Conservation (phyloP, 140 eudicot genomes). For the Bidens hawaiensis region DNA sequence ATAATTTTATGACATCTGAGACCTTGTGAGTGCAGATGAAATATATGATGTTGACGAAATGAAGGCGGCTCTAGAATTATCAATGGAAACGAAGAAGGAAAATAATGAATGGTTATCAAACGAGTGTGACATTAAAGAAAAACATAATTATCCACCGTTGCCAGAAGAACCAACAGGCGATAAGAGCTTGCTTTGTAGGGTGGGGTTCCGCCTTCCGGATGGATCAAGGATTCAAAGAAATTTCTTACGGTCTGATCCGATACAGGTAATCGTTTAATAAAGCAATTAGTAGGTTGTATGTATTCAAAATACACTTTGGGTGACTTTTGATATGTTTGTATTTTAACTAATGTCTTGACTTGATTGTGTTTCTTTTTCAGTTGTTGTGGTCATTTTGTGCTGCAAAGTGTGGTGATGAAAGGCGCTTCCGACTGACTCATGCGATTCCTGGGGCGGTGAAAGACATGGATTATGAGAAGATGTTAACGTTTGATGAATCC, state of each 20-base stretch:
- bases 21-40: slow-evolving; percentile 36
- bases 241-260: slow-evolving; percentile 65
- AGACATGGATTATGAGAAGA: slow-evolving; percentile 47
- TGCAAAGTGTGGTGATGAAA: slow-evolving; percentile 48
- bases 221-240: slow-evolving; percentile 84
- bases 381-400: slow-evolving; percentile 87
- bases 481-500: slow-evolving; percentile 54
- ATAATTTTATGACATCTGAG: background rate
- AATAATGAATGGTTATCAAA: slow-evolving; percentile 20
- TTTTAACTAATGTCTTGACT: background rate
- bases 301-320: background rate
- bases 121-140: slow-evolving; percentile 23
- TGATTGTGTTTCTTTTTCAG: slow-evolving; percentile 34
- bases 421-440: slow-evolving; percentile 54
- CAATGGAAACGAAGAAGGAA: slow-evolving; percentile 51
- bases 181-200: slow-evolving; percentile 63
- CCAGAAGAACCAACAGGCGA: slow-evolving; percentile 88
- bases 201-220: slow-evolving; percentile 86
- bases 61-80: slow-evolving; percentile 59
- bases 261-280: slow-evolving; percentile 43
- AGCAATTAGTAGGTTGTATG: background rate
- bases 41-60: slow-evolving; percentile 60
- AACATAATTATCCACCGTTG: slow-evolving; percentile 51
- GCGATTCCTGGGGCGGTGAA: slow-evolving; percentile 72
- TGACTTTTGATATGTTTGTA: background rate